Conservation (phyloP, 257 asterid species). For the Solanum dulcamara region DNA sequence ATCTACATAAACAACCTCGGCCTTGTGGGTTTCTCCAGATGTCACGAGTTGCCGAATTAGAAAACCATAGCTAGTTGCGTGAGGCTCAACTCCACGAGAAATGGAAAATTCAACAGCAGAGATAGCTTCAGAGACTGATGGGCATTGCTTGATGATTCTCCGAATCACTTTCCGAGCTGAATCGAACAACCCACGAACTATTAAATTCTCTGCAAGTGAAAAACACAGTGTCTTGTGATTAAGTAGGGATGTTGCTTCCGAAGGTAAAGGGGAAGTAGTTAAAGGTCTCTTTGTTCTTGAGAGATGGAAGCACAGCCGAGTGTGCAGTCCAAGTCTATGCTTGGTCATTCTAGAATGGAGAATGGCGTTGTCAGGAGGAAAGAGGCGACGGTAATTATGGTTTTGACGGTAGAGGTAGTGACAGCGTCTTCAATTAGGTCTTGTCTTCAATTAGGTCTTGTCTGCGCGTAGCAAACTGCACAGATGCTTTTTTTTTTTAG, state of each 20-base stretch:
- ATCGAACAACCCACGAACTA: slow-evolving; percentile 27
- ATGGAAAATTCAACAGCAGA: slow-evolving; percentile 27
- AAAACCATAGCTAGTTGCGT: slow-evolving; percentile 14
- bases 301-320: background rate
- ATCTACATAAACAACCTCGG: slow-evolving; percentile 26
- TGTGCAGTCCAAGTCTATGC: slow-evolving; percentile 1
- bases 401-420: background rate
- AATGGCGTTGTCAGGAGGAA: background rate
- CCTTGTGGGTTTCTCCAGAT: slow-evolving; percentile 27
- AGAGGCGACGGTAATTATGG: too few species aligned
- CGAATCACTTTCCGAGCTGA: slow-evolving; percentile 37
- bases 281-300: slow-evolving; percentile 10
- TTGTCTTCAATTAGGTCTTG: too few species aligned
- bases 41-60: slow-evolving; percentile 34
- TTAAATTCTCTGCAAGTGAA: slow-evolving; percentile 27
- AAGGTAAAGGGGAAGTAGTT: slow-evolving; percentile 34
- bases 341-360: slow-evolving; percentile 16
- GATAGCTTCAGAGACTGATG: slow-evolving; percentile 25
- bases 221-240: slow-evolving; percentile 24
- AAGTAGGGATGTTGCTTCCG: slow-evolving; percentile 13
- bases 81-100: slow-evolving; percentile 35
- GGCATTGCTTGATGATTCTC: slow-evolving; percentile 26
- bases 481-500: too few species aligned
- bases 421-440: background rate
- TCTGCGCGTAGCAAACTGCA: too few species aligned